Base-by-base conservation (phyloP, 306 rosid species). In the Hippophae tibetana region DNA sequence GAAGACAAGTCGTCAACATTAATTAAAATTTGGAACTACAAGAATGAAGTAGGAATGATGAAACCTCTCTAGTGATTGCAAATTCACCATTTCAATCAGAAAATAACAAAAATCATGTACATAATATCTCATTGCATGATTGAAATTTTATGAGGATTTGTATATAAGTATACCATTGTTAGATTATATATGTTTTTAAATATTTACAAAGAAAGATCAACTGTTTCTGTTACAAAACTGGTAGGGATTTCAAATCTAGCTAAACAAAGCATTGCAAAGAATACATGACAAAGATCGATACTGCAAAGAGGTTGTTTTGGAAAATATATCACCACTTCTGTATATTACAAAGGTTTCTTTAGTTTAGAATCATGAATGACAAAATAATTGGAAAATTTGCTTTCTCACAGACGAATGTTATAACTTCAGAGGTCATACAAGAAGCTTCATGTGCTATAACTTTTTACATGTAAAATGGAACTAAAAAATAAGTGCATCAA, bases 31-130 rank as follows among this genome's bases (percentile, higher is more conserved):
- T 23, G 42, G 41, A 31, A 48, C 51, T 40, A 6, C 58, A 67
- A 52, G 49, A 13, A 73, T 50, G 23, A 11, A 40, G 54, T 62
- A 47, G 6, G 57, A 61, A 52, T 74, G 62, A 58, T 55, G 62
- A 50, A 48, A 8, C 7, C 13, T 14, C 10, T 27, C 44, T 42
- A 51, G 41, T 56, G 9, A 47, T 18, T 52, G 41, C 14, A 45
- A 49, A 51, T 31, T 40, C 63, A 70, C 57, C 51, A 52, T 18
- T 46, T 52, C 38, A 31, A 51, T n/a, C 13, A 11, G 18, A 7
- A 5, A 11, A 67, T 7, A 58, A 42, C 6, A 14, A 48, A 6
- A 48, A 69, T 51, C 31, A 5, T 12, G 23, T 14, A 12, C 6
- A 5, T 12, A 12, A 8, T 10, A 49, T 23, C 13, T 13, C 14